Percentiles rank a stretch among this genome's conserved stretches.
These are phyloP conservation scores for Psilocybe subaeruginosa DNA, from an alignment of 768 basidiomycete genomes.

Conservation along the genomic window DNA sequence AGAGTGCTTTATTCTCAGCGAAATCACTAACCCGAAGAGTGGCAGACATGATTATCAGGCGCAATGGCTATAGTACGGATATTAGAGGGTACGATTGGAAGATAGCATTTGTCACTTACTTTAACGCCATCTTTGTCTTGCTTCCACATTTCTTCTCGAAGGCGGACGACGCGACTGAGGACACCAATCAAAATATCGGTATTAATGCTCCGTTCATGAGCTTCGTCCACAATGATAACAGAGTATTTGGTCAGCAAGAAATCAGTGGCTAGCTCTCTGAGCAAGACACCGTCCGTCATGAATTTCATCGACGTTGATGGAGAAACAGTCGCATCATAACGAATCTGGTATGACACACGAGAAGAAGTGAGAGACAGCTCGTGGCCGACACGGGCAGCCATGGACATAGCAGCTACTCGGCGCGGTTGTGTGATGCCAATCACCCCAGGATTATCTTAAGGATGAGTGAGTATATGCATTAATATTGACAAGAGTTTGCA, in stretches of 20 bases:
- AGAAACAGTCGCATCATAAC: constrained; percentile 94
- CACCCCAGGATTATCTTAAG: constrained; percentile 92
- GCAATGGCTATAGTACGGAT: constrained; percentile 61
- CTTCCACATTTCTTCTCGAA: constrained; percentile 90
- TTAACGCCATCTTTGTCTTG: constrained; percentile 72
- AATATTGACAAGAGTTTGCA: constrained; percentile 19
- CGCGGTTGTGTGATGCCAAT: constrained; percentile 98
- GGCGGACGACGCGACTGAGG: constrained; percentile 87
- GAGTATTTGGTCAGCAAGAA: constrained; percentile 95
- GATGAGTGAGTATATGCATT: constrained; percentile 6
- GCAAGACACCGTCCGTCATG: constrained; percentile 98
- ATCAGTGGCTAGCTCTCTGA: constrained; percentile 90
- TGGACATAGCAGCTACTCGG: constrained; percentile 95
- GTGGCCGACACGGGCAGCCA: constrained; percentile 90
- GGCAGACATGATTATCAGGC: constrained; percentile 98
- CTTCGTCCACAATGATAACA: constrained; percentile 95
- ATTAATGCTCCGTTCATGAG: constrained; percentile 97
- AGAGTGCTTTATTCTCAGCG: constrained; percentile 80
- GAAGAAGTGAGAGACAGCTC: constrained; percentile 87
- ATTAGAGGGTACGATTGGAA: background rate
- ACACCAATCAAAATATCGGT: constrained; percentile 98
- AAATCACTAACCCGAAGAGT: constrained; percentile 95
- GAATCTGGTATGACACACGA: constrained; percentile 93
- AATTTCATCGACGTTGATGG: constrained; percentile 94
- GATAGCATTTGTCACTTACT: constrained; percentile 40